Base-by-base conservation (phyloP, 148 eudicot species). In the Rhododendron mucronatum region DNA sequence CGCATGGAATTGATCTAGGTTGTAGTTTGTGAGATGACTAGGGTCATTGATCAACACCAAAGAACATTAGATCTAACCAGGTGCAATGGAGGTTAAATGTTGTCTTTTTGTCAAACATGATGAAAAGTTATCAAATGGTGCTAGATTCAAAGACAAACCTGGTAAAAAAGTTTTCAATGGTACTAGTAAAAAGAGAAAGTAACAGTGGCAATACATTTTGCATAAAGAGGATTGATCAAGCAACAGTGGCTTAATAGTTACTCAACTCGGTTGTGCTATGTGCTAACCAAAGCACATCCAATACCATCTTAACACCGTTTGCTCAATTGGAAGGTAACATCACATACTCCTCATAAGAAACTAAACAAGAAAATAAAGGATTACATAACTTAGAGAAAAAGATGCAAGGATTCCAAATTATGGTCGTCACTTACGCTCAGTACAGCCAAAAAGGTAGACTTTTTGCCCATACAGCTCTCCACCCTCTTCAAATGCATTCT, bases 401-500 rank as follows among this genome's bases (percentile, higher is more conserved):
- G 61, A 86, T 57, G 75, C 30, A 51, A 85, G 48, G 48, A 78
- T 61, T 50, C 35, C 55, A 81, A 55, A 83, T 67, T 55, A 13
- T 26, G 23, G 61, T 18, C 3, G 61, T 80, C 45, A 89, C 99
- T 90, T 92, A 96, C 99, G 99, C 90, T 96, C 99, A 2, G 99
- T 93, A 88, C 95, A 95, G 11, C 97, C 96, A 88, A 96, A 96
- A 63, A 96, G 95, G 88, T 95, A 96, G 82, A 94, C 98, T 86
- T 89, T 93, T 83, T 95, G 83, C 61, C 93, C 93, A 85, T 93
- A 90, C 26, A 97, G 93, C 45, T 90, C 95, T 83, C 99, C 99
- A 65, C 94, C 99, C 86, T 97, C 98, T 85, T 97, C 98, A 86
- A 97, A 91, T 79, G 99, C 99, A 80, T 93, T 90, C 99, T 97